Conservation (phyloP, 148 eudicot genomes). For the Fagopyrum esculentum region DNA sequence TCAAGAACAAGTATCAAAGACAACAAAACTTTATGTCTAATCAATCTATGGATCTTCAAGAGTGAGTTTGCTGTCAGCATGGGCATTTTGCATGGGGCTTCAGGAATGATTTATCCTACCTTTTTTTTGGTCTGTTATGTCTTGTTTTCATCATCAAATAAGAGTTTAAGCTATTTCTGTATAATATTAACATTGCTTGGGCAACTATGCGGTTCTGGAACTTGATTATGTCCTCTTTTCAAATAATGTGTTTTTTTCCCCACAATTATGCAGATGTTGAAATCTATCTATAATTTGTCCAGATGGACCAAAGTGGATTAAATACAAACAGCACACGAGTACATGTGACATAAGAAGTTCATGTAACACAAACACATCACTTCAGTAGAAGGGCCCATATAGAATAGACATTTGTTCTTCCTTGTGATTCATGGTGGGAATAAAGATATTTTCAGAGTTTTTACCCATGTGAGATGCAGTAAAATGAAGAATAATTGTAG, state of each 20-base stretch:
- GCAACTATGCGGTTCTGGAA: not conserved
- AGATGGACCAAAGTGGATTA: not conserved
- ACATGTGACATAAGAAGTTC: not conserved
- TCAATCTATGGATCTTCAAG: not conserved
- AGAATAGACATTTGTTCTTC: not conserved
- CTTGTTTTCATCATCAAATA: not conserved
- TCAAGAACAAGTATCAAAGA: not conserved
- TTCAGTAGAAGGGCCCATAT: not conserved
- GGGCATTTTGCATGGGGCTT: not conserved
- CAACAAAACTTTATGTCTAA: not conserved
- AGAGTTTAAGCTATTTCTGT: not conserved
- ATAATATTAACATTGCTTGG: not conserved
- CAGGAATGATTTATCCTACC: not conserved
- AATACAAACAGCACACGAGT: not conserved
- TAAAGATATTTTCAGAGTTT: not conserved
- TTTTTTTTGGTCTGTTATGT: not conserved
- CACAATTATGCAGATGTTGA: not conserved
- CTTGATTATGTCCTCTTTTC: not conserved
- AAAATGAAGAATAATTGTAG: not conserved
- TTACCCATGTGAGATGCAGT: not conserved
- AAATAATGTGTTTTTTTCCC: not conserved
- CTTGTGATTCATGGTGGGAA: not conserved
- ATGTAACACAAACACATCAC: not conserved
- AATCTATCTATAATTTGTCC: not conserved
- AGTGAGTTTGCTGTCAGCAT: not conserved